Evolutionary conservation across 2,329 filamentous ascomycete genomes (phyloP).

Genomic region (Fusarium caatingaense): DNA sequence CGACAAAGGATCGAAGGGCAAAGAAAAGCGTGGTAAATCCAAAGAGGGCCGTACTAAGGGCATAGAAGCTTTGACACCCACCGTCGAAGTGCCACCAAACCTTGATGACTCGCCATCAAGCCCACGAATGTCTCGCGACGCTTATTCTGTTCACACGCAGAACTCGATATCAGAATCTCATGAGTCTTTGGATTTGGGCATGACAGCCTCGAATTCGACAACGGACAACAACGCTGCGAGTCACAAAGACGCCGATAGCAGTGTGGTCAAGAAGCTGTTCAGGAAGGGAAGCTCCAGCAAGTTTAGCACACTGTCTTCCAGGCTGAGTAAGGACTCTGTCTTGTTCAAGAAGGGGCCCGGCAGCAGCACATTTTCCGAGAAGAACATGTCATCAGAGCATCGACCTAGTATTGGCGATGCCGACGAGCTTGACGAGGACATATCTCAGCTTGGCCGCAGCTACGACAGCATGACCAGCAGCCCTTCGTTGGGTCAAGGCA

Average conservation of each 20-base stretch:
- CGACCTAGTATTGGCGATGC: conserved; percentile 68
- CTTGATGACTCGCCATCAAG: conserved; percentile 64
- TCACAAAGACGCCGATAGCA: conserved; percentile 66
- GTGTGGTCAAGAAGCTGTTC: conserved; percentile 70
- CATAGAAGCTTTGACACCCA: conserved; percentile 52
- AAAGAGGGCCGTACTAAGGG: conserved; percentile 54
- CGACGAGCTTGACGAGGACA: conserved; percentile 64
- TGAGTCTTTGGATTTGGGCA: conserved; percentile 68
- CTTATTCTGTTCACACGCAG: conserved; percentile 67
- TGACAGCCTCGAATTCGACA: conserved; percentile 65
- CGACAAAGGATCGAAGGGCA: conserved; percentile 47
- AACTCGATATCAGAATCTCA: conserved; percentile 70
- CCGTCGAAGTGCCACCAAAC: conserved; percentile 52
- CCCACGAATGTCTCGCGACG: conserved; percentile 66
- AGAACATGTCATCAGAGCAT: conserved; percentile 64
- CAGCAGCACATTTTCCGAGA: conserved; percentile 68
- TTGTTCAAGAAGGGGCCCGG: conserved; percentile 70
- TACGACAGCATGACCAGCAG: conserved; percentile 68
- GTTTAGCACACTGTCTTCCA: conserved; percentile 68
- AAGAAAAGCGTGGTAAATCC: conserved; percentile 50
- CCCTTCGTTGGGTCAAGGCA: conserved; percentile 65
- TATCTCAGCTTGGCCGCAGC: conserved; percentile 59
- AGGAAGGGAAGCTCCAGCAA: conserved; percentile 75
- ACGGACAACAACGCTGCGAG: conserved; percentile 63
- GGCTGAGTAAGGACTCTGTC: conserved; percentile 64